These are phyloP conservation scores for Starmera pachycereana DNA, from an alignment of 805 yeast species.

Conservation along the genomic window DNA sequence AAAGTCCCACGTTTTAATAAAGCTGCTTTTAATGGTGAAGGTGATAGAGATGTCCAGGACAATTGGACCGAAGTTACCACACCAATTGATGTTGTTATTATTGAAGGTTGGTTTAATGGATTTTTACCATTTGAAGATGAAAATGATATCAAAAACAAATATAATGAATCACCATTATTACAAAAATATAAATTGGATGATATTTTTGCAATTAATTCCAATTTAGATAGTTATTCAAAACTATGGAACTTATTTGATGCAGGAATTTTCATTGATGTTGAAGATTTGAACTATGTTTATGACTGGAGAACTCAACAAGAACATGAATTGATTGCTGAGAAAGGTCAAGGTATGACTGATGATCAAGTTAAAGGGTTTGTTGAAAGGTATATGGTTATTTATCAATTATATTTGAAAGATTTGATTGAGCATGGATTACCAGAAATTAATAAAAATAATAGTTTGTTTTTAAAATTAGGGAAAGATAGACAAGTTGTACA, in stretches of 20 bases:
- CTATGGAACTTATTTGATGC: slow-evolving; percentile 51
- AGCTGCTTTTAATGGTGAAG: slow-evolving; percentile 57
- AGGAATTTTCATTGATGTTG: slow-evolving; percentile 55
- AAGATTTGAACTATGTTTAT: slow-evolving; percentile 51
- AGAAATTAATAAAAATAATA: slow-evolving; percentile 7
- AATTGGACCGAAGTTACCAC: slow-evolving; percentile 28
- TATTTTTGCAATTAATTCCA: slow-evolving; percentile 36
- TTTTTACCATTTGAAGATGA: slow-evolving; percentile 34
- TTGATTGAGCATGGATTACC: slow-evolving; percentile 23
- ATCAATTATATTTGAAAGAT: slow-evolving; percentile 52
- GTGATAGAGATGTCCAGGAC: slow-evolving; percentile 49
- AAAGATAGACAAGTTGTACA: slow-evolving; percentile 7
- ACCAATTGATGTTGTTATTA: slow-evolving; percentile 53
- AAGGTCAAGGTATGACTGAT: slow-evolving; percentile 78
- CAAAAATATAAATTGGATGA: slow-evolving; percentile 18
- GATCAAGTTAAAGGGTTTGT: slow-evolving; percentile 58
- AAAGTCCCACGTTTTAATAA: slow-evolving; percentile 71
- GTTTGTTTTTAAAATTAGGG: slow-evolving; percentile 11
- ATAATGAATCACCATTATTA: slow-evolving; percentile 14
- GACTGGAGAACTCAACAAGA: slow-evolving; percentile 70
- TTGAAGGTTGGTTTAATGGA: slow-evolving; percentile 96
- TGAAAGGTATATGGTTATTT: slow-evolving; percentile 80
- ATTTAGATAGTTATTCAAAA: slow-evolving; percentile 37
- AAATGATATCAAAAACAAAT: slow-evolving; percentile 8
- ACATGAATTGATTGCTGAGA: slow-evolving; percentile 37